Percentiles rank a stretch among this genome's conserved stretches.
phyloP scores from a whole-genome alignment of 116 monocot species.

The Thalassia testudinum region DNA sequence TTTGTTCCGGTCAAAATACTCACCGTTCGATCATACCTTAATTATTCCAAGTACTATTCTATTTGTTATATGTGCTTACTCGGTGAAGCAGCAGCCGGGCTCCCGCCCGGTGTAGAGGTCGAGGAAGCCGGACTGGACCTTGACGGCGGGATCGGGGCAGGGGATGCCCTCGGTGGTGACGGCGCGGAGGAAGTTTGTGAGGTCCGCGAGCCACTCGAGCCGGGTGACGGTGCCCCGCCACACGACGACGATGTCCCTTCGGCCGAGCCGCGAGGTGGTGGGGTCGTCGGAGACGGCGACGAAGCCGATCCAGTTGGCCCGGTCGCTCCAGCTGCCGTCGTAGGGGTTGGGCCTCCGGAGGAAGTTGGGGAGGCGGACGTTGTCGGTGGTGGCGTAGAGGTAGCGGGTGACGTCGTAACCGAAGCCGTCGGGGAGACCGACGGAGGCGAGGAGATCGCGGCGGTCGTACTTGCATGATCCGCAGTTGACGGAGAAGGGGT shows the following conservation, averaged over 20 bases:
- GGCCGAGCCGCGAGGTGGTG: too few species aligned
- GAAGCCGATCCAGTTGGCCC: too few species aligned
- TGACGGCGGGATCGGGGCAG: slow-evolving; percentile 24
- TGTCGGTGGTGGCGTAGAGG: slow-evolving; percentile 81
- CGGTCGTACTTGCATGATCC: slow-evolving; percentile 64
- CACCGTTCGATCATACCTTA: too few species aligned
- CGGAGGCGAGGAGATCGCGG: slow-evolving; percentile 40
- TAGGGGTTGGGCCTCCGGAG: slow-evolving; percentile 19
- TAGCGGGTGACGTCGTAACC: slow-evolving; percentile 49
- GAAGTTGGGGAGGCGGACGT: slow-evolving; percentile 54
- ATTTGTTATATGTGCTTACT: too few species aligned
- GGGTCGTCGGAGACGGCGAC: too few species aligned
- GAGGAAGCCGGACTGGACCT: slow-evolving; percentile 11
- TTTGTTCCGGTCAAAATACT: too few species aligned
- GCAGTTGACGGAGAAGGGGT: slow-evolving; percentile 58
- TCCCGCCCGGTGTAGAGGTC: slow-evolving; percentile 54
- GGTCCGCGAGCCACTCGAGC: too few species aligned
- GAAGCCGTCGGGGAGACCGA: slow-evolving; percentile 27
- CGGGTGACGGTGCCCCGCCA: too few species aligned
- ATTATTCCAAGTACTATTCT: too few species aligned
- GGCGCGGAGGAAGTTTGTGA: slow-evolving; percentile 58
- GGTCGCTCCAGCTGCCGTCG: too few species aligned
- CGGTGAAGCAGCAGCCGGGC: slow-evolving; percentile 31
- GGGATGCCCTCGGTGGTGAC: slow-evolving; percentile 44
- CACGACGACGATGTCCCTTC: too few species aligned